A percentile compares a stretch with the other conserved stretches of the same genome.
These are phyloP conservation scores for Cadophora sp. DNA, from an alignment of 2,329 filamentous ascomycete species.

Conservation along the genomic window DNA sequence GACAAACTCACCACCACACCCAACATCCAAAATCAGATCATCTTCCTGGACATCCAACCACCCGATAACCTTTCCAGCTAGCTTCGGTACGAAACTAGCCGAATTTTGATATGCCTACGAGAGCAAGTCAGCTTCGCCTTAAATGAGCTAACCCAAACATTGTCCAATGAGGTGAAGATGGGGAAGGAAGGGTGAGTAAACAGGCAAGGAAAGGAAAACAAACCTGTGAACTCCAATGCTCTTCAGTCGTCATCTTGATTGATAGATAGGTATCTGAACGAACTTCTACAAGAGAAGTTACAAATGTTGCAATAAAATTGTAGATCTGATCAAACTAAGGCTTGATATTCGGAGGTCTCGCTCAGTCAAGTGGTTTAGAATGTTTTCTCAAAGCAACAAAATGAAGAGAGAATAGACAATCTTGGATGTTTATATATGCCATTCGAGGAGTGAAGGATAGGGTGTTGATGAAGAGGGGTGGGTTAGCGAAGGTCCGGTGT, in stretches of 20 bases:
- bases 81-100: slow-evolving; percentile 68
- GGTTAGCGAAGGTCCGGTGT: slow-evolving; percentile 9
- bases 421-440: background rate
- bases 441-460: background rate
- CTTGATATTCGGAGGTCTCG: too few species aligned
- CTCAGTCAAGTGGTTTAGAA: too few species aligned
- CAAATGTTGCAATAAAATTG: too few species aligned
- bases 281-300: too few species aligned
- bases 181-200: background rate
- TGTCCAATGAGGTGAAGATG: background rate
- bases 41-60: slow-evolving; percentile 65
- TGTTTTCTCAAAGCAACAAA: too few species aligned
- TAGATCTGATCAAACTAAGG: too few species aligned
- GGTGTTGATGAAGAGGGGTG: background rate
- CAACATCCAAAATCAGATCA: slow-evolving; percentile 66
- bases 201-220: background rate
- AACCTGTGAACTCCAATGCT: slow-evolving; percentile 51
- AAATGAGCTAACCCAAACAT: too few species aligned
- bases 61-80: slow-evolving; percentile 62
- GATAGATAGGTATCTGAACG: too few species aligned
- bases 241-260: slow-evolving; percentile 36
- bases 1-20: slow-evolving; percentile 61
- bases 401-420: too few species aligned
- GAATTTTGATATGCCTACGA: slow-evolving; percentile 60
- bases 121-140: background rate